phyloP scores from a whole-genome alignment of 2,329 filamentous ascomycete species.

The Zalaria obscura region DNA sequence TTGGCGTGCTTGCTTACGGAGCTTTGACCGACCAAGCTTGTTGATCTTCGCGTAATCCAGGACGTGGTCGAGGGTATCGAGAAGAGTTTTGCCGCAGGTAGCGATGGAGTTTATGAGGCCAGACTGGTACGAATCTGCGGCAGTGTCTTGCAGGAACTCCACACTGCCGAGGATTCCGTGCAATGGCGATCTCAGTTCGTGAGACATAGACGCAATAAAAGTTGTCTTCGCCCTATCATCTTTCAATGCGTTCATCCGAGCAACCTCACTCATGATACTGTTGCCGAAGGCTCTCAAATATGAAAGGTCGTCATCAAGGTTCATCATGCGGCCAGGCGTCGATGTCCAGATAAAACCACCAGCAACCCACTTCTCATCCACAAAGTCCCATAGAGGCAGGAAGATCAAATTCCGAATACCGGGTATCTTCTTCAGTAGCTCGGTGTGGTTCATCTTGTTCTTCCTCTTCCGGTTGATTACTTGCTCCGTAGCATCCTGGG shows the following conservation, averaged over 20 bases:
- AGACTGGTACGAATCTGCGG: conserved; percentile 24
- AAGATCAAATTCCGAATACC: conserved; percentile 26
- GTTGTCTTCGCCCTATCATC: conserved; percentile 34
- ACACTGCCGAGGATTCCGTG: conserved; percentile 32
- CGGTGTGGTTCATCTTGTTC: conserved; percentile 19
- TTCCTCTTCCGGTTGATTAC: conserved; percentile 12
- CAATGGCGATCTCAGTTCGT: conserved; percentile 33
- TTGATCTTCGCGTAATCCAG: conserved; percentile 32
- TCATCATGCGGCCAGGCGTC: conserved; percentile 20
- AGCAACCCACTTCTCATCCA: conserved; percentile 21
- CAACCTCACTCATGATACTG: conserved; percentile 24
- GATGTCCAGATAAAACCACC: conserved; percentile 25
- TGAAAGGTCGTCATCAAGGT: conserved; percentile 20
- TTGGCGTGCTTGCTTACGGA: conserved; percentile 8
- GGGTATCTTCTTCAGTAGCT: conserved; percentile 23
- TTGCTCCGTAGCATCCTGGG: conserved; percentile 5
- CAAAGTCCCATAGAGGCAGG: conserved; percentile 37
- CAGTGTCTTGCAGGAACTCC: conserved; percentile 32
- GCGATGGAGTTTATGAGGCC: conserved; percentile 33
- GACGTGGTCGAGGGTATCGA: conserved; percentile 29
- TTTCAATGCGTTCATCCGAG: conserved; percentile 21
- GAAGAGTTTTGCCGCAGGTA: conserved; percentile 31
- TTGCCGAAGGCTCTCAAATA: conserved; percentile 24
- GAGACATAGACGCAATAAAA: conserved; percentile 35
- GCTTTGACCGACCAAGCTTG: conserved; percentile 13